Base-by-base conservation (phyloP, 2,329 filamentous ascomycete species). In the Cercospora zeae-maydis region DNA sequence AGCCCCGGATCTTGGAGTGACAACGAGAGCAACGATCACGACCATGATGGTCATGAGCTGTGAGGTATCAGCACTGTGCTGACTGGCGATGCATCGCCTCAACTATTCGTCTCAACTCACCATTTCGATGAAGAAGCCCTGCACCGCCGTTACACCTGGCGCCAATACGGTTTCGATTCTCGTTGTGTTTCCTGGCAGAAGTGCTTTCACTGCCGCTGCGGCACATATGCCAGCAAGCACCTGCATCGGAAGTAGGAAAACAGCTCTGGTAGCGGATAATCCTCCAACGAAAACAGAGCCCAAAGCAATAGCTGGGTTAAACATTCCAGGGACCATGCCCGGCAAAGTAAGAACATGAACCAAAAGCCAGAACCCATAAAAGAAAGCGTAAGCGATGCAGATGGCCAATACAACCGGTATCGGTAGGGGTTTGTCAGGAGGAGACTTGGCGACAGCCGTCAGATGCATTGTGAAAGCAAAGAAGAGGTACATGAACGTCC, bases 401-500 rank as follows among this genome's bases (percentile, higher is more conserved):
- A 74, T 66, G 0, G 70, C 73, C 34, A 69, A 58, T 9, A 67
- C 62, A 37, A 65, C 67, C 30, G 64, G 65, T 16, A 52, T 59
- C 11, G 65, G 65, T n/a, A 66, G 67, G 0, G 67, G 63, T 7
- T 61, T 69, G 13, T 51, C 58, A 0, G 66, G 61, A 13, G 63
- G 63, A 4, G 69, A 65, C 24, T 70, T 69, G 0, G 70, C 64
- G 10, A 70, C 67, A 2, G 73, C 58, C 62, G 73, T 71, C 8
- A 62, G 55, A 24, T 72, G 70, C 21, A 71, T 66, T 1, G 70
- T 62, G 58, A 75, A 74, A 14, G 73, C 74, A 42, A 75, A 71
- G 67, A 71, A 75, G 27, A 76, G 70, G 66, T 75, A 75, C 67
- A 74, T 69, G 30, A 72, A 74, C 1, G 74, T 76, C 1, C 74